Conservation (phyloP, 2,329 filamentous ascomycete genomes). For the Hyphodiscus sp. region DNA sequence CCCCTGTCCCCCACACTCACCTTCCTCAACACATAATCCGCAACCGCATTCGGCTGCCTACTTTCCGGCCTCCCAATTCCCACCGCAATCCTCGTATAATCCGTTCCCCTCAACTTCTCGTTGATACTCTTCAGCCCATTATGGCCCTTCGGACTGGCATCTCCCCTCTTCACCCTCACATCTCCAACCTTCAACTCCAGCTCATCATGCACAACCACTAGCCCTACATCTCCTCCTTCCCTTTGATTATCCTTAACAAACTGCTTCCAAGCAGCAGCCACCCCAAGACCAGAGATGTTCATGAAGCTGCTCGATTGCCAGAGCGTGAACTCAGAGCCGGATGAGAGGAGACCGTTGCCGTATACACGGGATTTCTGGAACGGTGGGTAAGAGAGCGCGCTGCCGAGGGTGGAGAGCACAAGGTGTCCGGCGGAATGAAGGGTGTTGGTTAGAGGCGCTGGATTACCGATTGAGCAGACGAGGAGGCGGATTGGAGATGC, state of each 20-base stretch:
- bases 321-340: constrained; percentile 51
- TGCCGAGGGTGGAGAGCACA: constrained; percentile 53
- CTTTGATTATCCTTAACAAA: constrained; percentile 39
- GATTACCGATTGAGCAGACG: constrained; percentile 84
- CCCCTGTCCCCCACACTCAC: constrained; percentile 24
- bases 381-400: constrained; percentile 32
- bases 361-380: constrained; percentile 41
- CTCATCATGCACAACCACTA: constrained; percentile 87
- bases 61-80: constrained; percentile 80
- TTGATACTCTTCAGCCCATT: constrained; percentile 68
- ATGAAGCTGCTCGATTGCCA: constrained; percentile 73
- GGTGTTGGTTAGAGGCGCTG: constrained; percentile 65
- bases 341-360: constrained; percentile 44
- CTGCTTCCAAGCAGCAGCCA: constrained; percentile 59
- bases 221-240: constrained; percentile 32
- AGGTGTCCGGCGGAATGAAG: constrained; percentile 85
- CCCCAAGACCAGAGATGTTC: constrained; percentile 74
- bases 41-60: constrained; percentile 61
- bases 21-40: constrained; percentile 64
- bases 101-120: constrained; percentile 37
- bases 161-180: constrained; percentile 58
- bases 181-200: constrained; percentile 66
- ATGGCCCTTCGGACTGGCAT: constrained; percentile 61
- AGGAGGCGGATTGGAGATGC: constrained; percentile 49
- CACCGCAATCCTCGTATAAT: constrained; percentile 60